Evolutionary conservation across 2,329 filamentous ascomycete genomes (phyloP).

Genomic region (Claviceps spartinae): DNA sequence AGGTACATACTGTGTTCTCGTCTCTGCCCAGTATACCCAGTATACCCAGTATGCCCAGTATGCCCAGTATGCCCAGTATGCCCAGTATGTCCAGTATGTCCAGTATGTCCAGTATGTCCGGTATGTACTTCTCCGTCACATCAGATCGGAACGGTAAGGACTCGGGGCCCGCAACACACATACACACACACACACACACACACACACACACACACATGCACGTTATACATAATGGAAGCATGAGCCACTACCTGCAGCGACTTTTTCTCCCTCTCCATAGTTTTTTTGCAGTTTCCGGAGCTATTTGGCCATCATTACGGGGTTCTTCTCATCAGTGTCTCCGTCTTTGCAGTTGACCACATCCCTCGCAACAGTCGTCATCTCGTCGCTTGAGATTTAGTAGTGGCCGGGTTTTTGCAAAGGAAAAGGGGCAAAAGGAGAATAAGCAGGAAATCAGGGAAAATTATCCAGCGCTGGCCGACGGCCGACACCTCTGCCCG

Average conservation of each 20-base stretch:
- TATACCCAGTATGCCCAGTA: no score
- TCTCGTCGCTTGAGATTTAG: neutral
- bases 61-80: no score
- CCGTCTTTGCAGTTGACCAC: conserved; percentile 1
- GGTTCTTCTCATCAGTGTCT: conserved; percentile 11
- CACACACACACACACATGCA: no score
- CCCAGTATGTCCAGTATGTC: no score
- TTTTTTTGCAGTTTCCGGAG: conserved; percentile 28
- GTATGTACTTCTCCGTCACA: neutral
- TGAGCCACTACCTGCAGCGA: conserved; percentile 28
- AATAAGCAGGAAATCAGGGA: neutral
- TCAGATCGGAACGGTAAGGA: neutral
- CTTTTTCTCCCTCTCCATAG: conserved; percentile 4
- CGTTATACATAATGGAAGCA: conserved; percentile 32
- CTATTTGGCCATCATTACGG: conserved; percentile 20
- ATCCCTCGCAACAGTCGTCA: conserved; percentile 7
- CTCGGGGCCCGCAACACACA: no score
- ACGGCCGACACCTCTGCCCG: conserved; percentile 16
- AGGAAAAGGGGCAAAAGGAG: neutral
- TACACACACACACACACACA: no score
- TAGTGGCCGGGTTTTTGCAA: neutral
- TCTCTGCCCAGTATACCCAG: no score
- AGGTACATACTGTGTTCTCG: neutral
- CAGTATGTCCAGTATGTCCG: no score
- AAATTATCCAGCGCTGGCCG: conserved; percentile 22